Evolutionary conservation across 2,329 filamentous ascomycete species (phyloP).

Genomic region (Cercospora canescens): DNA sequence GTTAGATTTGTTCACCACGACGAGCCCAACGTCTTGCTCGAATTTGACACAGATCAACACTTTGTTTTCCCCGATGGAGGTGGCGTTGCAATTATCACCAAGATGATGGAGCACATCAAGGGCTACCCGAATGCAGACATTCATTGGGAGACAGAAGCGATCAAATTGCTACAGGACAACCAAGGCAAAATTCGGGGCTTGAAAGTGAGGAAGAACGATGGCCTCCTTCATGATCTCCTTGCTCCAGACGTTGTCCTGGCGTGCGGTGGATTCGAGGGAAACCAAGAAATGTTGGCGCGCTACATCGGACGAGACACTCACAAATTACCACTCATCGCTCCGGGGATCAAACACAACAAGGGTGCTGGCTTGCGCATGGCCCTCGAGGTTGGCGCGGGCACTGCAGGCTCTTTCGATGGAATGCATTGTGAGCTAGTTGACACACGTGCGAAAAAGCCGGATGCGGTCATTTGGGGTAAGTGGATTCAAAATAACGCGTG

Average conservation of each 20-base stretch:
- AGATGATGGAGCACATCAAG: conserved; percentile 40
- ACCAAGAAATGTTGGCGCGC: conserved; percentile 43
- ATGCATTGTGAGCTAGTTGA: conserved; percentile 48
- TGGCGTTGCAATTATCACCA: conserved; percentile 41
- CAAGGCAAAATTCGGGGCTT: conserved; percentile 39
- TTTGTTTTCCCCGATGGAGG: conserved; percentile 45
- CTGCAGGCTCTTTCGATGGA: conserved; percentile 43
- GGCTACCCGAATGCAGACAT: conserved; percentile 38
- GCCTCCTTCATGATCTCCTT: conserved; percentile 36
- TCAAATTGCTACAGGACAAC: conserved; percentile 37
- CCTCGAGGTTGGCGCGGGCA: conserved; percentile 43
- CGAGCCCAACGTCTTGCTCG: conserved; percentile 43
- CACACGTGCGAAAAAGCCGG: conserved; percentile 43
- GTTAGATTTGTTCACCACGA: conserved; percentile 41
- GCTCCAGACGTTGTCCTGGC: conserved; percentile 41
- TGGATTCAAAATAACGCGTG: neutral
- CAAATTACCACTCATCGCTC: conserved; percentile 43
- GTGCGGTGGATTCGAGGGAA: conserved; percentile 45
- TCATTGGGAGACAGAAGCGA: conserved; percentile 42
- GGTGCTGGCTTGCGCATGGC: conserved; percentile 44
- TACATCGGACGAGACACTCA: conserved; percentile 43
- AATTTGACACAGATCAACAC: conserved; percentile 44
- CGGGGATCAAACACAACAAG: conserved; percentile 43
- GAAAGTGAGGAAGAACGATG: conserved; percentile 42
- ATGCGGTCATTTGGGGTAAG: conserved; percentile 41